A percentile compares a stretch with the other conserved stretches of the same genome.
phyloP scores from a whole-genome alignment of 2,329 filamentous ascomycete genomes.

The Diaporthe australafricana region DNA sequence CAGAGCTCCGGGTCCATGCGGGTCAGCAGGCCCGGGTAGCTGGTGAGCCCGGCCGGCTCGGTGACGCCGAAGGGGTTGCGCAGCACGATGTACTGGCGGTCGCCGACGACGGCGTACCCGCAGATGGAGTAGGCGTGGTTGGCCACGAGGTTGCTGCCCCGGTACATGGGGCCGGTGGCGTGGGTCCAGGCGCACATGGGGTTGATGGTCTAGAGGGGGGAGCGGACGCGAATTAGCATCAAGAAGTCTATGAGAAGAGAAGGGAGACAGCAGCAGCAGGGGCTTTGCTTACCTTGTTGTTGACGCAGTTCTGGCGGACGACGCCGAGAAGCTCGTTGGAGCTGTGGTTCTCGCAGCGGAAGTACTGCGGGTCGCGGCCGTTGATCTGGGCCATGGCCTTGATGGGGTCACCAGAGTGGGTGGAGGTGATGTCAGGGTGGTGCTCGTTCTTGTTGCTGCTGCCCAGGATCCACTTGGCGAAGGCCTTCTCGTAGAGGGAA shows the following conservation, averaged over 20 bases:
- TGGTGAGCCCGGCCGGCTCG: slow-evolving; percentile 53
- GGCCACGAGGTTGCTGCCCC: slow-evolving; percentile 55
- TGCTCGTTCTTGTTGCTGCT: slow-evolving; percentile 40
- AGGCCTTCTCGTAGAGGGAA: slow-evolving; percentile 60
- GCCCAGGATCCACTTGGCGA: slow-evolving; percentile 56
- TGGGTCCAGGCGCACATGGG: slow-evolving; percentile 56
- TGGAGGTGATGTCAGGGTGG: slow-evolving; percentile 55
- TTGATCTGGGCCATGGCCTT: slow-evolving; percentile 59
- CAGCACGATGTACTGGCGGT: slow-evolving; percentile 44
- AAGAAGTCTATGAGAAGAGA: too few relatives aligned
- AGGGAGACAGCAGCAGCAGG: not conserved
- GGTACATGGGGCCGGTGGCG: slow-evolving; percentile 50
- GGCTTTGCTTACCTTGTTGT: slow-evolving; percentile 42
- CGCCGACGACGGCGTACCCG: slow-evolving; percentile 48
- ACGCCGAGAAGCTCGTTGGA: slow-evolving; percentile 49
- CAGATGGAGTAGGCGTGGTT: slow-evolving; percentile 59
- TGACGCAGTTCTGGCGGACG: slow-evolving; percentile 53
- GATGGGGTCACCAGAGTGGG: slow-evolving; percentile 54
- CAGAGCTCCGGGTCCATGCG: slow-evolving; percentile 46
- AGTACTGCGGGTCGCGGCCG: slow-evolving; percentile 32
- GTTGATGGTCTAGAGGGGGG: slow-evolving; percentile 51
- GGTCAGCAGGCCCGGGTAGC: slow-evolving; percentile 53
- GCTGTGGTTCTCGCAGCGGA: slow-evolving; percentile 29
- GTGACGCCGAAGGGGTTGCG: slow-evolving; percentile 59
- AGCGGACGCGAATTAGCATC: not conserved